A percentile compares a stretch with the other conserved stretches of the same genome.
phyloP scores from a whole-genome alignment of 805 yeast genomes.

The Cyberlindnera samutprakarnensis region DNA sequence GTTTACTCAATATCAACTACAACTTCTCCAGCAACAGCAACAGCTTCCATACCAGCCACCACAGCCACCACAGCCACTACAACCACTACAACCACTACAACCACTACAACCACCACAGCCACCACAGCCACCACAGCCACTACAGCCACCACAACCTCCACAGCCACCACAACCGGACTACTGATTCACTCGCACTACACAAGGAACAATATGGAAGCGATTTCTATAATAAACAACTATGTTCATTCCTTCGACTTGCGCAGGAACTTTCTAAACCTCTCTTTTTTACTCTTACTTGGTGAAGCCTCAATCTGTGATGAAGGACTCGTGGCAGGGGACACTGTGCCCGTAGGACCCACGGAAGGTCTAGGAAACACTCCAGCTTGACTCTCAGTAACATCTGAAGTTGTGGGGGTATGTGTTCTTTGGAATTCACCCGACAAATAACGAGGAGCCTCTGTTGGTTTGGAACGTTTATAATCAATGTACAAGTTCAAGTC shows the following conservation, averaged over 20 bases:
- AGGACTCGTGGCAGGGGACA: slow-evolving; percentile 3
- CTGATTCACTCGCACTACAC: too few relatives aligned
- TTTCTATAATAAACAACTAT: too few relatives aligned
- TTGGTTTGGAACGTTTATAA: slow-evolving; percentile 21
- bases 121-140: slow-evolving; percentile 1
- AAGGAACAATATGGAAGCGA: too few relatives aligned
- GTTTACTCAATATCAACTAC: too few relatives aligned
- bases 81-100: too few relatives aligned
- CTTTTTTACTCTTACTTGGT: slow-evolving; percentile 33
- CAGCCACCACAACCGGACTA: not conserved
- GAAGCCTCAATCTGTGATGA: slow-evolving; percentile 6
- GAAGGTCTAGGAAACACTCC: slow-evolving; percentile 8
- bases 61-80: too few relatives aligned
- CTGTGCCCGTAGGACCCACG: slow-evolving; percentile 1
- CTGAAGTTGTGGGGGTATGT: too few relatives aligned
- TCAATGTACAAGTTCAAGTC: slow-evolving; percentile 37
- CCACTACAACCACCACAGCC: too few relatives aligned
- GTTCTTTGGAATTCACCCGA: slow-evolving; percentile 28
- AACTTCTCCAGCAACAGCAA: too few relatives aligned
- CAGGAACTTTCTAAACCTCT: slow-evolving; percentile 40
- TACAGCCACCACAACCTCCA: not conserved
- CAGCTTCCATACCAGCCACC: too few relatives aligned
- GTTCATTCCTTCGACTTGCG: too few relatives aligned
- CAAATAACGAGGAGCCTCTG: slow-evolving; percentile 37
- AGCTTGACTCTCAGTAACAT: too few relatives aligned